Percentiles rank a stretch among this genome's conserved stretches.
These are phyloP conservation scores for Cystoisospora suis DNA, from an alignment of 169 alveolate genomes.

Conservation along the genomic window DNA sequence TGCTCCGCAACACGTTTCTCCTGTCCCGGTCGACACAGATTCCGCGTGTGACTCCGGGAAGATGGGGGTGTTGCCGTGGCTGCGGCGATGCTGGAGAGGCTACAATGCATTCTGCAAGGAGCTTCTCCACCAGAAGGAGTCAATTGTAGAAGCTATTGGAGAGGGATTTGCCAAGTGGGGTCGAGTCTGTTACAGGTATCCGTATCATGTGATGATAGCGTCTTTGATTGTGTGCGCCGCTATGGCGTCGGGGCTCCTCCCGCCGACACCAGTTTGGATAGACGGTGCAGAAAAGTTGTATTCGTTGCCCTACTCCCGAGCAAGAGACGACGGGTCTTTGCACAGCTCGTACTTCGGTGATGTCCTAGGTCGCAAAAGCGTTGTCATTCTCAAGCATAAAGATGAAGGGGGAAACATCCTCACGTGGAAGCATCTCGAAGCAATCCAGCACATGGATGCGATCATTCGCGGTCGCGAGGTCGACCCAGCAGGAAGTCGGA, in stretches of 20 bases:
- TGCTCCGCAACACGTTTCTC: no score
- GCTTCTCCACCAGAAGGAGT: slow-evolving; percentile 62
- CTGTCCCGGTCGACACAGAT: no score
- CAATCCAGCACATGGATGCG: slow-evolving; percentile 71
- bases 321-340: slow-evolving; percentile 73
- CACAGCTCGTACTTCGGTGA: slow-evolving; percentile 71
- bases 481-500: slow-evolving; percentile 77
- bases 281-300: slow-evolving; percentile 78
- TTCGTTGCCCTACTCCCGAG: slow-evolving; percentile 74
- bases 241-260: slow-evolving; percentile 70
- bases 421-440: slow-evolving; percentile 76
- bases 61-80: no score
- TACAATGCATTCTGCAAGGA: slow-evolving; percentile 46
- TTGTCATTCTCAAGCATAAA: slow-evolving; percentile 68
- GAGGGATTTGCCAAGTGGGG: slow-evolving; percentile 62
- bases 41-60: no score
- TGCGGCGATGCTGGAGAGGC: neutral
- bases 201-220: slow-evolving; percentile 41
- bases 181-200: slow-evolving; percentile 57
- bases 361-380: slow-evolving; percentile 68
- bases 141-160: slow-evolving; percentile 55
- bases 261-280: slow-evolving; percentile 75
- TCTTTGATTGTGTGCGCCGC: slow-evolving; percentile 51
- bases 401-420: slow-evolving; percentile 73
- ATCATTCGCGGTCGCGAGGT: slow-evolving; percentile 76